Evolutionary conservation across 257 asterid genomes (phyloP).

Genomic region (Solanum tarapatanum): DNA sequence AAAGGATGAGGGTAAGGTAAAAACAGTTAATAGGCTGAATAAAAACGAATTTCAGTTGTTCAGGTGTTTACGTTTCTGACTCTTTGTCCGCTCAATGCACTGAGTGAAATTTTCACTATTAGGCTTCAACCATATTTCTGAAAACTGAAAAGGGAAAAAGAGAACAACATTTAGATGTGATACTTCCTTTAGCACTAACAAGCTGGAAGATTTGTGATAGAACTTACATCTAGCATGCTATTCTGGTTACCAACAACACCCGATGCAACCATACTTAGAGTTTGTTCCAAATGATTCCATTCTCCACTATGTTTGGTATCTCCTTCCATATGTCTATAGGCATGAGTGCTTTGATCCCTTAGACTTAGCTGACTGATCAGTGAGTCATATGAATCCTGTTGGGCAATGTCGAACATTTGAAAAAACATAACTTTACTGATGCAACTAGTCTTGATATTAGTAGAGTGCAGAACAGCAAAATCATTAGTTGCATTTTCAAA

Average conservation of each 20-base stretch:
- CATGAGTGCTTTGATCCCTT: slow-evolving; percentile 32
- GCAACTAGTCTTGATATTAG: neutral
- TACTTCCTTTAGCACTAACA: neutral
- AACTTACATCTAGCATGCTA: slow-evolving; percentile 40
- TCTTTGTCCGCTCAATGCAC: slow-evolving; percentile 65
- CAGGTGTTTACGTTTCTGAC: slow-evolving; percentile 50
- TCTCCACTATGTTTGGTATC: slow-evolving; percentile 23
- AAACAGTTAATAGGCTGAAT: neutral
- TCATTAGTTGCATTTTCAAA: neutral
- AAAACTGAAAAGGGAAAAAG: slow-evolving; percentile 34
- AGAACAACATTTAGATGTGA: neutral
- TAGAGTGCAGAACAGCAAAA: neutral
- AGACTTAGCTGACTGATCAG: slow-evolving; percentile 22
- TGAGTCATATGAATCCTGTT: slow-evolving; percentile 48
- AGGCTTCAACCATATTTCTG: slow-evolving; percentile 84
- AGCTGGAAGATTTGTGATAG: neutral
- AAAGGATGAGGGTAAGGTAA: neutral
- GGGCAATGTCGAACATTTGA: neutral
- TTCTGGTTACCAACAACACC: slow-evolving; percentile 33
- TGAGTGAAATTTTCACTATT: slow-evolving; percentile 68
- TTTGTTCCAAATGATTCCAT: slow-evolving; percentile 35
- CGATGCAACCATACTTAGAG: slow-evolving; percentile 43
- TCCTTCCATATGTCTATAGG: slow-evolving; percentile 23
- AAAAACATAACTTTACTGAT: neutral
- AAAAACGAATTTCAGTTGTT: neutral